Conservation (phyloP, 2,329 filamentous ascomycete species). For the Magnaporthiopsis rhizophila region DNA sequence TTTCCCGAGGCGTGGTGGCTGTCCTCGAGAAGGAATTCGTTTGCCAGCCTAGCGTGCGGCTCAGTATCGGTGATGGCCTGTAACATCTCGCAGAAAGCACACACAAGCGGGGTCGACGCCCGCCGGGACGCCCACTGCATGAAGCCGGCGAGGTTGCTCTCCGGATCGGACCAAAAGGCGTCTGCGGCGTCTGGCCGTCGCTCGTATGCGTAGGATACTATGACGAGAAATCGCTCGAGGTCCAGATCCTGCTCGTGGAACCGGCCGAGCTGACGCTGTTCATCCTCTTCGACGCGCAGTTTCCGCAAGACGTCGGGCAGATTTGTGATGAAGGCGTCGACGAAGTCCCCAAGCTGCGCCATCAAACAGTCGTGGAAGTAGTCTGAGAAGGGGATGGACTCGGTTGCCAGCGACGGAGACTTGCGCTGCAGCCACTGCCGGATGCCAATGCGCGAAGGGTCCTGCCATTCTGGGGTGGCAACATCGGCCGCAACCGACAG, state of each 20-base stretch:
- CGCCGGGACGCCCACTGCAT: slow-evolving; percentile 94
- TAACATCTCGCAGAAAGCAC: slow-evolving; percentile 94
- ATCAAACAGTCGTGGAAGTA: slow-evolving; percentile 68
- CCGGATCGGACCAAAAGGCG: slow-evolving; percentile 85
- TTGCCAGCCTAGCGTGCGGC: slow-evolving; percentile 74
- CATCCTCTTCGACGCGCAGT: slow-evolving; percentile 81
- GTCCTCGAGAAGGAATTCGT: slow-evolving; percentile 86
- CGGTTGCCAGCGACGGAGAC: slow-evolving; percentile 58
- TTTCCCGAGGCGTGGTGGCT: slow-evolving; percentile 65
- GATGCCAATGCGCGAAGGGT: slow-evolving; percentile 76
- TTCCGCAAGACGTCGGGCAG: slow-evolving; percentile 86
- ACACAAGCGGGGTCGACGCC: slow-evolving; percentile 91
- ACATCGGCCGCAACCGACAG: slow-evolving; percentile 77
- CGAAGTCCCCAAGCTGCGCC: slow-evolving; percentile 76
- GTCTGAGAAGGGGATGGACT: slow-evolving; percentile 59
- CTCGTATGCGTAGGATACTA: slow-evolving; percentile 89
- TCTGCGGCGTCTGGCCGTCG: slow-evolving; percentile 75
- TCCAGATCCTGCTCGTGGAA: slow-evolving; percentile 61
- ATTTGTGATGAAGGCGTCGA: slow-evolving; percentile 90
- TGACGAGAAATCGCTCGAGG: slow-evolving; percentile 82
- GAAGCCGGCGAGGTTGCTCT: slow-evolving; percentile 90
- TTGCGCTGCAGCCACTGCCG: slow-evolving; percentile 78
- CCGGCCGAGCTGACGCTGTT: slow-evolving; percentile 64
- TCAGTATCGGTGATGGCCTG: slow-evolving; percentile 78
- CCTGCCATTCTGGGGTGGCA: slow-evolving; percentile 75